phyloP scores from a whole-genome alignment of 1,139 yeast species.

The Yamadazyma sp. region DNA sequence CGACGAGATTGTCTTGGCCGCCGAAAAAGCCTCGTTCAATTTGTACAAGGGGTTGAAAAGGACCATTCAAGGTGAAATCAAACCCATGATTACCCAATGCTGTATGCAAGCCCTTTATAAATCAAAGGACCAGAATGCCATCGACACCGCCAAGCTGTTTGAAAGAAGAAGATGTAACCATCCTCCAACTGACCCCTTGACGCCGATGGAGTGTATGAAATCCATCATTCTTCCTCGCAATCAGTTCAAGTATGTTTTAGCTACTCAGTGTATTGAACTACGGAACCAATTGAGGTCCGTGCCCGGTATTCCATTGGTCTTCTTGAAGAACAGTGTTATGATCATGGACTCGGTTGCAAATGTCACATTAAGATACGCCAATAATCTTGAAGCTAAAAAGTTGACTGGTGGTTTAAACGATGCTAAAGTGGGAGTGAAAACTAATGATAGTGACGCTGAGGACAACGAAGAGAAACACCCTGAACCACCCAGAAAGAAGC shows the following conservation, averaged over 20 bases:
- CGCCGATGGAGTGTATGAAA: slow-evolving; percentile 75
- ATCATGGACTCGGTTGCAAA: slow-evolving; percentile 90
- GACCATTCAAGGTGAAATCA: slow-evolving; percentile 81
- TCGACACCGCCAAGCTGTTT: slow-evolving; percentile 73
- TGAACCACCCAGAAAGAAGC: slow-evolving; percentile 46
- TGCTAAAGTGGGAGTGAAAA: slow-evolving; percentile 34
- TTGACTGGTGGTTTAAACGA: slow-evolving; percentile 76
- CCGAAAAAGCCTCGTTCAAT: slow-evolving; percentile 69
- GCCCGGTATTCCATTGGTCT: slow-evolving; percentile 89
- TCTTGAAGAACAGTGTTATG: slow-evolving; percentile 89
- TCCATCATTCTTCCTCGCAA: slow-evolving; percentile 71
- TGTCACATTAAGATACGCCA: slow-evolving; percentile 60
- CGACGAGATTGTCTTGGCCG: slow-evolving; percentile 68
- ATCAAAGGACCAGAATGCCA: slow-evolving; percentile 69
- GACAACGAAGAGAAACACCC: slow-evolving; percentile 19
- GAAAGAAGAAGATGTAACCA: slow-evolving; percentile 73
- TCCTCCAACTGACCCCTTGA: slow-evolving; percentile 57
- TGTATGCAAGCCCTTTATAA: slow-evolving; percentile 84
- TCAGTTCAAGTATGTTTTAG: slow-evolving; percentile 87
- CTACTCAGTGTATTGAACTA: slow-evolving; percentile 72
- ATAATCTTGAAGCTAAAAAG: slow-evolving; percentile 60
- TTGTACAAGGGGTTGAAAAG: slow-evolving; percentile 73
- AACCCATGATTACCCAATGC: slow-evolving; percentile 96
- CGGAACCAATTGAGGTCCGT: slow-evolving; percentile 66
- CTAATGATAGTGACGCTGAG: slow-evolving; percentile 20